Evolutionary conservation across 2,329 filamentous ascomycete genomes (phyloP).

Genomic region (Aschersonia sp.): DNA sequence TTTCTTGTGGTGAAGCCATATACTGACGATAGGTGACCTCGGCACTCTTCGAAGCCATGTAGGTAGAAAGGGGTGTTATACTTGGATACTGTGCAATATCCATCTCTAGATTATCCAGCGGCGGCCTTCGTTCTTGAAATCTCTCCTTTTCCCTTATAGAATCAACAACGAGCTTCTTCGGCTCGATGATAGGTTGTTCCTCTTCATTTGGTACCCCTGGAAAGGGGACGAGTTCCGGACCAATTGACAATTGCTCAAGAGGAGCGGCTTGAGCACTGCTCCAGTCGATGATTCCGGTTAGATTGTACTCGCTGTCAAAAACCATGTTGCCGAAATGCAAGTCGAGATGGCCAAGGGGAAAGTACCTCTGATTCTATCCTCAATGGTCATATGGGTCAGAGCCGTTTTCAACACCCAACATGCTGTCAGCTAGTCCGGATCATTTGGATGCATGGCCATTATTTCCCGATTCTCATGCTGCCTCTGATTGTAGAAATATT

Average conservation of each 20-base stretch:
- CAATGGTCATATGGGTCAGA: slow-evolving; percentile 13
- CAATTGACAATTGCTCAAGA: slow-evolving; percentile 19
- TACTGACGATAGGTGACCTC: slow-evolving; percentile 9
- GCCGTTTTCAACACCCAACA: slow-evolving; percentile 17
- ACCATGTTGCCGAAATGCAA: slow-evolving; percentile 24
- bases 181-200: slow-evolving; percentile 10
- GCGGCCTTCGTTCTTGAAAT: slow-evolving; percentile 1
- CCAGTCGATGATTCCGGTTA: slow-evolving; percentile 21
- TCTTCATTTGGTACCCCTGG: slow-evolving; percentile 13
- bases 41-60: slow-evolving; percentile 9
- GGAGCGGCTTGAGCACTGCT: slow-evolving; percentile 17
- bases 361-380: slow-evolving; percentile 15
- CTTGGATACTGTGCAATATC: background rate
- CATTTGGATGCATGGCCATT: slow-evolving; percentile 8
- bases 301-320: slow-evolving; percentile 24
- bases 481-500: slow-evolving; percentile 14
- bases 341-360: slow-evolving; percentile 19
- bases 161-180: slow-evolving; percentile 5
- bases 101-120: slow-evolving; percentile 4
- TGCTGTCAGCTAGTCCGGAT: slow-evolving; percentile 13
- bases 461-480: slow-evolving; percentile 11
- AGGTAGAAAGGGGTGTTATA: slow-evolving; percentile 7
- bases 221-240: slow-evolving; percentile 17
- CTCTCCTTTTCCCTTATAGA: slow-evolving; percentile 6
- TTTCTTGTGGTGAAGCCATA: slow-evolving; percentile 8